These are phyloP conservation scores for Pythium rhizo-oryzae DNA, from an alignment of 352 stramenopile species.

Conservation along the genomic window DNA sequence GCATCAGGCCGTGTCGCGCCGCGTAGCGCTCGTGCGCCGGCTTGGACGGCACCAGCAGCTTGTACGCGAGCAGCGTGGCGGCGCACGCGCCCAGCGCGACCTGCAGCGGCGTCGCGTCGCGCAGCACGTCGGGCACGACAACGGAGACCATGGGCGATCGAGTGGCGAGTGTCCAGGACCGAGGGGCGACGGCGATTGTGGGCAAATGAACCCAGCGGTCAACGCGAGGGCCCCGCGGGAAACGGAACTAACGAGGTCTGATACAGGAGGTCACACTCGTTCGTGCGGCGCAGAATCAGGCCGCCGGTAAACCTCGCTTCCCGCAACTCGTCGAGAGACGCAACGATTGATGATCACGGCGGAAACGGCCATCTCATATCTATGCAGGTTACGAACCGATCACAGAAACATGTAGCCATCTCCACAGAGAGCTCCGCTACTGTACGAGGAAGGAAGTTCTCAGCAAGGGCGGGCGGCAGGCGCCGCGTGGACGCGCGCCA, in stretches of 20 bases:
- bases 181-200: too few species aligned
- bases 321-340: background rate
- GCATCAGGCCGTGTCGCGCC: slow-evolving; percentile 3
- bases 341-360: background rate
- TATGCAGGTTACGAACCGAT: background rate
- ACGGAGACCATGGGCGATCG: slow-evolving; percentile 9
- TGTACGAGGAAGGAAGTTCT: too few species aligned
- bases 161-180: too few species aligned
- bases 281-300: background rate
- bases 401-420: background rate
- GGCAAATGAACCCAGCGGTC: background rate
- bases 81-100: slow-evolving; percentile 9
- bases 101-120: background rate
- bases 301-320: background rate
- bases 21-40: slow-evolving; percentile 18
- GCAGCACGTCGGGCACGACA: background rate
- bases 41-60: slow-evolving; percentile 6
- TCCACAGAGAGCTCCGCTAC: too few species aligned
- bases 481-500: background rate
- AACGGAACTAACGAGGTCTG: background rate
- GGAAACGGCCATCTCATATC: background rate
- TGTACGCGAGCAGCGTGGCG: slow-evolving; percentile 18
- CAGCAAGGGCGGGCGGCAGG: too few species aligned
- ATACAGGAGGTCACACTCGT: background rate
- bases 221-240: too few species aligned